phyloP scores from a whole-genome alignment of 805 yeast genomes.

The Ogataea nonfermentans region DNA sequence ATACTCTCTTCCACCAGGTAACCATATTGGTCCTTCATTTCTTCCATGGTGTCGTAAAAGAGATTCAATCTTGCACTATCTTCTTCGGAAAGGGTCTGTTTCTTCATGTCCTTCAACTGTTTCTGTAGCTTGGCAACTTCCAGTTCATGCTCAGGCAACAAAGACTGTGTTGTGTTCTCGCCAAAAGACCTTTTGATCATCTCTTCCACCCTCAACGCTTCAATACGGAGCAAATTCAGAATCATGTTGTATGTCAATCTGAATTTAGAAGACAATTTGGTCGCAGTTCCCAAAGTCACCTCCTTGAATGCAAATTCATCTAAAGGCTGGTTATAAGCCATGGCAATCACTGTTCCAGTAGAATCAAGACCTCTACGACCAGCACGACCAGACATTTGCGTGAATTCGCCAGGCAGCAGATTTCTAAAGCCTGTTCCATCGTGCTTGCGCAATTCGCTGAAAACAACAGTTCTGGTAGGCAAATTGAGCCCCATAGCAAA shows the following conservation, averaged over 20 bases:
- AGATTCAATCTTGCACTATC: slow-evolving; percentile 43
- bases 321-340: slow-evolving; percentile 73
- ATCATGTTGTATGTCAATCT: slow-evolving; percentile 95
- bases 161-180: slow-evolving; percentile 82
- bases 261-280: slow-evolving; percentile 87
- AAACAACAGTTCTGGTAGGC: slow-evolving; percentile 95
- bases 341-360: slow-evolving; percentile 91
- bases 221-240: slow-evolving; percentile 84
- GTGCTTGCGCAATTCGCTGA: slow-evolving; percentile 80
- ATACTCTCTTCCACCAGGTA: slow-evolving; percentile 48
- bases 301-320: slow-evolving; percentile 62
- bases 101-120: slow-evolving; percentile 35
- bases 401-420: slow-evolving; percentile 91
- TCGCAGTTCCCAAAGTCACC: slow-evolving; percentile 84
- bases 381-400: slow-evolving; percentile 99
- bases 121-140: slow-evolving; percentile 53
- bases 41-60: slow-evolving; percentile 43
- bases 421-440: slow-evolving; percentile 84
- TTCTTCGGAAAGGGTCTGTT: slow-evolving; percentile 38
- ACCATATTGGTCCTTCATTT: slow-evolving; percentile 44
- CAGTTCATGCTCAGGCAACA: slow-evolving; percentile 82
- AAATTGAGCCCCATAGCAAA: slow-evolving; percentile 98
- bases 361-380: slow-evolving; percentile 95
- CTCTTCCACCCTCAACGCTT: slow-evolving; percentile 94
- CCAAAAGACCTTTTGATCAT: slow-evolving; percentile 96